Conservation (phyloP, 1,284 basidiomycete species). For the Ganoderma meredithae region DNA sequence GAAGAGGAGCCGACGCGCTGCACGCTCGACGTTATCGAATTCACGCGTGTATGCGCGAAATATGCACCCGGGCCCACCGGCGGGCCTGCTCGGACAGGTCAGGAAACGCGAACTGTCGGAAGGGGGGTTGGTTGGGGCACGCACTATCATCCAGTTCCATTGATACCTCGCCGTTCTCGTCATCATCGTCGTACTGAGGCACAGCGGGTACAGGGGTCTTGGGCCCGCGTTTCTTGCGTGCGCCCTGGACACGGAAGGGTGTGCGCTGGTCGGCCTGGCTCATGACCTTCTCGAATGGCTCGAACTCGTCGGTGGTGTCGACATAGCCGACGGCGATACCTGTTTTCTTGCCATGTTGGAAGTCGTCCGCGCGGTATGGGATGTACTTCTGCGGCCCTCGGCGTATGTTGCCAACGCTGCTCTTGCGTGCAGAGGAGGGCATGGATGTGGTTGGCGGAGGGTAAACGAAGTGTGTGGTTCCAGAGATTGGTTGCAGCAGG, state of each 20-base stretch:
- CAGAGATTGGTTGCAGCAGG: not conserved
- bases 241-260: conserved; percentile 54
- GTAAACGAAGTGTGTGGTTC: not conserved
- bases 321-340: conserved; percentile 73
- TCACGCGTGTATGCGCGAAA: conserved; percentile 57
- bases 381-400: conserved; percentile 62
- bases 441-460: conserved; percentile 30
- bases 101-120: conserved; percentile 10
- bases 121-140: conserved; percentile 36
- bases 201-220: conserved; percentile 39
- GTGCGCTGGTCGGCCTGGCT: conserved; percentile 71
- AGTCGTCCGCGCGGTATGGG: conserved; percentile 78
- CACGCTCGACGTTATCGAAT: conserved; percentile 53
- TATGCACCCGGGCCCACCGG: conserved; percentile 60
- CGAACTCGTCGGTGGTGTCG: conserved; percentile 83
- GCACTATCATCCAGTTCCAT: conserved; percentile 74
- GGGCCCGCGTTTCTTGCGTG: conserved; percentile 50
- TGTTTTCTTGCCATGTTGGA: conserved; percentile 78
- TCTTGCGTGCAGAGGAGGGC: conserved; percentile 47
- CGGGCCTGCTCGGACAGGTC: conserved; percentile 32
- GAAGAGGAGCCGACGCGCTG: conserved; percentile 58
- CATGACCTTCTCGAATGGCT: conserved; percentile 81
- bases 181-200: conserved; percentile 43
- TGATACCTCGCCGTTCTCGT: conserved; percentile 73
- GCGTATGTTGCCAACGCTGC: conserved; percentile 41